phyloP scores from a whole-genome alignment of 2,329 filamentous ascomycete genomes.

The Lachnellula willkommii region DNA sequence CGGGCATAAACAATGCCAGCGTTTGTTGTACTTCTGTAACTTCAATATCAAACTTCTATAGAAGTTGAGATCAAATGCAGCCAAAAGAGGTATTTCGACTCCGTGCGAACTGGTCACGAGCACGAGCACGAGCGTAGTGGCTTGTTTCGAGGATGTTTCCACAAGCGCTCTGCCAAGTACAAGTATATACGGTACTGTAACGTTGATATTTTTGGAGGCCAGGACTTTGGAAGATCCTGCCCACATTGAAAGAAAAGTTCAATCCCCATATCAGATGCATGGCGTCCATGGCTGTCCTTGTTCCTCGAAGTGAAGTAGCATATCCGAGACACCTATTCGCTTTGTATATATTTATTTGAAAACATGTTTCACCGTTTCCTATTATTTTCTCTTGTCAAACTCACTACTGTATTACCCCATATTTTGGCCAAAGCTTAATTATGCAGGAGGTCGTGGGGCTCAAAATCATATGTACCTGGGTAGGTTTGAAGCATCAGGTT shows the following conservation, averaged over 20 bases:
- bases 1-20: no score
- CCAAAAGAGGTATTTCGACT: neutral
- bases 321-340: neutral
- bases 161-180: neutral
- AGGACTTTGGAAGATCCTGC: neutral
- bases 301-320: neutral
- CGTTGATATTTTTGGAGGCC: neutral
- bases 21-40: no score
- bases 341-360: neutral
- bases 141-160: neutral
- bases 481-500: neutral
- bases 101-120: neutral
- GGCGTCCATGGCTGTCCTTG: neutral
- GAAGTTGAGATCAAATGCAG: neutral
- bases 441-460: neutral
- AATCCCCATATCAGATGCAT: neutral
- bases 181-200: neutral
- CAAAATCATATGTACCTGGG: neutral
- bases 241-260: neutral
- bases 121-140: neutral
- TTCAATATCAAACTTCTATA: no score
- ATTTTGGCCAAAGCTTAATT: neutral
- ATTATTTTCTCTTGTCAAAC: neutral
- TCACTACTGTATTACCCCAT: neutral
- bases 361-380: neutral